A percentile compares a stretch with the other conserved stretches of the same genome.
Conservation (phyloP, 108 stramenopile species). For the Mediolabrus comicus region DNA sequence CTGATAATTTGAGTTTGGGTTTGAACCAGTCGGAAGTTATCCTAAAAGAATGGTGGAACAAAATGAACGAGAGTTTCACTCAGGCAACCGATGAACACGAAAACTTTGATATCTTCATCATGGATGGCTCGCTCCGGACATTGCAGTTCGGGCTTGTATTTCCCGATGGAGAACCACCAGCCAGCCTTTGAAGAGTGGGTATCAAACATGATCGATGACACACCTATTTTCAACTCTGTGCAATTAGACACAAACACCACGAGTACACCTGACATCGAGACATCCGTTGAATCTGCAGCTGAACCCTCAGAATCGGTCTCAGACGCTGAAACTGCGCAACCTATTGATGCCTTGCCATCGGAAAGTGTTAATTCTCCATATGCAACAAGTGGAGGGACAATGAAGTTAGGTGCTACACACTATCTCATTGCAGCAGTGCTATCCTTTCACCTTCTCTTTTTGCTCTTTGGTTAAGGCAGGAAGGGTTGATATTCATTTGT, state of each 20-base stretch:
- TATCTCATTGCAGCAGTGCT: too few species aligned
- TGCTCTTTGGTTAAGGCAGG: too few species aligned
- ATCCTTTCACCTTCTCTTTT: too few species aligned
- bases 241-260: background rate
- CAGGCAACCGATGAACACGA: conserved; percentile 26
- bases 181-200: conserved; percentile 44
- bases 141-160: conserved; percentile 53
- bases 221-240: background rate
- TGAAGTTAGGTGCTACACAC: too few species aligned
- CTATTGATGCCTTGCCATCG: too few species aligned
- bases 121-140: conserved; percentile 43
- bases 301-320: too few species aligned
- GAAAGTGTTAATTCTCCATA: too few species aligned
- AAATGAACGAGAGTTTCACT: conserved; percentile 29
- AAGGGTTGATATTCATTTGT: too few species aligned
- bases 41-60: conserved; percentile 31
- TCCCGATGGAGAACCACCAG: conserved; percentile 23
- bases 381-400: too few species aligned
- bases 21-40: conserved; percentile 8
- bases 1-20: background rate
- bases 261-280: background rate
- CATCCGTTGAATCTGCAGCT: too few species aligned
- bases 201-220: conserved; percentile 5
- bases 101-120: conserved; percentile 47
- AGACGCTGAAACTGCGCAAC: too few species aligned